phyloP scores from a whole-genome alignment of 768 basidiomycete genomes.

The Rubroboletus pulcherrimus region DNA sequence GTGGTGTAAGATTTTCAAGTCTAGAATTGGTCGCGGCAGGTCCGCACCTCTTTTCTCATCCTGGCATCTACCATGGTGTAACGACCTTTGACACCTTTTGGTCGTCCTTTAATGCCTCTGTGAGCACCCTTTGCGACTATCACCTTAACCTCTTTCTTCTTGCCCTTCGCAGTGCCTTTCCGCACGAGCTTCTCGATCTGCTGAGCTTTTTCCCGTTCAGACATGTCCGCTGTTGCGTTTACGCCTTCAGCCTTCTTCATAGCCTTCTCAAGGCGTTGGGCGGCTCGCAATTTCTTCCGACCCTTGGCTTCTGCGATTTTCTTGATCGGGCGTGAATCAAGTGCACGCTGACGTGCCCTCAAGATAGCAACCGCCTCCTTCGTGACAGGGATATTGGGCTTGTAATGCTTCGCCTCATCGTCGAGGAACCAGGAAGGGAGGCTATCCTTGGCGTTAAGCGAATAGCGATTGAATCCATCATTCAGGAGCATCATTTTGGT shows the following conservation, averaged over 20 bases:
- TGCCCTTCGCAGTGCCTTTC: constrained; percentile 67
- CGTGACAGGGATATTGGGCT: constrained; percentile 91
- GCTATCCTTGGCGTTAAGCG: constrained; percentile 86
- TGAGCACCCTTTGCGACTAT: constrained; percentile 91
- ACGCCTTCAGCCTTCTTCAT: constrained; percentile 96
- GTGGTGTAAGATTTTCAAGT: constrained; percentile 1
- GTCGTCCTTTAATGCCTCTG: constrained; percentile 86
- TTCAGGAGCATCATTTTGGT: constrained; percentile 89
- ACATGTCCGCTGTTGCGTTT: constrained; percentile 81
- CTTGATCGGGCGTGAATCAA: constrained; percentile 97
- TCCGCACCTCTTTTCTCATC: constrained; percentile 83
- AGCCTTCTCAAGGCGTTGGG: constrained; percentile 81
- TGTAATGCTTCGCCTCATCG: constrained; percentile 91
- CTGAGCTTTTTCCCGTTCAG: constrained; percentile 92
- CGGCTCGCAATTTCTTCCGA: constrained; percentile 89
- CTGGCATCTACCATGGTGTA: constrained; percentile 93
- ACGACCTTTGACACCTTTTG: constrained; percentile 93
- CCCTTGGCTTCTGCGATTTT: constrained; percentile 99
- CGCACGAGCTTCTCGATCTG: constrained; percentile 91
- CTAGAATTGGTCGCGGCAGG: not conserved
- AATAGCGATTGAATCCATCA: constrained; percentile 93
- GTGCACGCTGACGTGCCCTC: constrained; percentile 84
- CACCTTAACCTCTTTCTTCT: constrained; percentile 75
- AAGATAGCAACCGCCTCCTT: constrained; percentile 89
- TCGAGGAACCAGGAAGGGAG: constrained; percentile 97